Percentiles rank a stretch among this genome's conserved stretches.
These are phyloP conservation scores for Kalmanozyma brasiliensis DNA, from an alignment of 1,284 basidiomycete genomes.

Conservation along the genomic window DNA sequence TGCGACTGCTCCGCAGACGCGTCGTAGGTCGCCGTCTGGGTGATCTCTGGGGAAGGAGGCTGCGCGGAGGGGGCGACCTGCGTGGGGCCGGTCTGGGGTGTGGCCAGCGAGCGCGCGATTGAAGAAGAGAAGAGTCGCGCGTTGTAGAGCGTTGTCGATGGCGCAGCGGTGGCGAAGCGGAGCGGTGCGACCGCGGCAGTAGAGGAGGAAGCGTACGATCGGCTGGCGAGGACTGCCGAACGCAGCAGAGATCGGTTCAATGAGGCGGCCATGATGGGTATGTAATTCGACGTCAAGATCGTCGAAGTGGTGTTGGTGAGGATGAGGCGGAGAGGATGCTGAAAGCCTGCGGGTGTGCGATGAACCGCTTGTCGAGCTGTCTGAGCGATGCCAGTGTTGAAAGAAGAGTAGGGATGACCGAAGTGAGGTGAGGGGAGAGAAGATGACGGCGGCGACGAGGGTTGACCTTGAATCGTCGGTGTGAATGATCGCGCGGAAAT, in stretches of 20 bases:
- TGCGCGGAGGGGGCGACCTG: slow-evolving; percentile 14
- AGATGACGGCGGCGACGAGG: too few species aligned
- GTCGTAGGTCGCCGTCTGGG: slow-evolving; percentile 40
- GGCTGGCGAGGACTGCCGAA: slow-evolving; percentile 42
- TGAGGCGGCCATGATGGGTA: slow-evolving; percentile 31
- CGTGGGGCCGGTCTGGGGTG: slow-evolving; percentile 46
- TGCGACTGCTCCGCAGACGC: slow-evolving; percentile 33
- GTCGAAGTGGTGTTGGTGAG: background rate
- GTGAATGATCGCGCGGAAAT: slow-evolving; percentile 35
- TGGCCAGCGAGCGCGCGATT: slow-evolving; percentile 42
- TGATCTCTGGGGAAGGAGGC: slow-evolving; percentile 36
- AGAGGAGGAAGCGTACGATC: slow-evolving; percentile 37
- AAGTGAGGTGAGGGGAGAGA: slow-evolving; percentile 14
- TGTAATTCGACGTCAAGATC: background rate
- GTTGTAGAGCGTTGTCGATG: slow-evolving; percentile 34
- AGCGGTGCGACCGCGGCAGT: slow-evolving; percentile 35
- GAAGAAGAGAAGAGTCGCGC: slow-evolving; percentile 44
- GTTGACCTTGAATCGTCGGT: too few species aligned
- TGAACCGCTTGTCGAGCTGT: background rate
- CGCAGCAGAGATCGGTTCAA: slow-evolving; percentile 50
- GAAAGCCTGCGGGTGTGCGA: background rate
- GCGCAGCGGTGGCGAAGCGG: slow-evolving; percentile 33
- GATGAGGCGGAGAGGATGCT: background rate
- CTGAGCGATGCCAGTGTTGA: background rate
- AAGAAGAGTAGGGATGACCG: slow-evolving; percentile 4